Evolutionary conservation across 768 basidiomycete species (phyloP), one percentile per base, ranked within the genome.

Genomic region (Lepiota brunneoincarnata): DNA sequence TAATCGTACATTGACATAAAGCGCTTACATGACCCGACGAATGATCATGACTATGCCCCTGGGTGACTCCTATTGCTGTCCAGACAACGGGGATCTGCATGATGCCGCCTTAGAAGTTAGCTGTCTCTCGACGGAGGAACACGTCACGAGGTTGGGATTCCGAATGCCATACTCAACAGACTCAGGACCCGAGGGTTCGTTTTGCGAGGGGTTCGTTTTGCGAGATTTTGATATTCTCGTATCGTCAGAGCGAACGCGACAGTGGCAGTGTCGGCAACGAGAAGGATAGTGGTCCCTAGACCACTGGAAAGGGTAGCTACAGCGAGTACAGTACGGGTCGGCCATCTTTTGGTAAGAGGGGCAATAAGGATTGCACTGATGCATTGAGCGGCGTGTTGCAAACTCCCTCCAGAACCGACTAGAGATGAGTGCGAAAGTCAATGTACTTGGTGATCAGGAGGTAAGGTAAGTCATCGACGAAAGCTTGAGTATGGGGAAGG

Each of bases 41-140:
- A 71, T 71, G 14, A 70, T 61, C 38, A 69, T 68, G n/a, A 69
- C 69, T 67, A 70, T 70, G 43, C n/a, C 69, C 69, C 45, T 69
- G 68, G 3, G 65, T 60, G 21, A 70, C 60, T 42, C 69, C 69
- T 17, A 60, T 51, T 2, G 69, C 45, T n/a, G 69, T 70, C 69
- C 69, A 70, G 14, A 69, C 56, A 37, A 70, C 58, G 58, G 69
- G 69, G 17, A 70, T 66, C 67, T 70, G 21, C 11, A n/a, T n/a
- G n/a, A n/a, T n/a, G n/a, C n/a, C n/a, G n/a, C n/a, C n/a, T 20
- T 14, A 6, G 20, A 38, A 24, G 10, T 15, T 3, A 47, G 34
- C 31, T 34, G 45, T 10, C 14, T 17, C 28, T n/a, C 26, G 31
- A 28, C 3, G 17, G 39, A 10, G 12, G 51, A 43, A 21, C 55